Percentiles rank a stretch among this genome's conserved stretches.
phyloP scores from a whole-genome alignment of 2,329 filamentous ascomycete genomes.

The Botrytis deweyae region DNA sequence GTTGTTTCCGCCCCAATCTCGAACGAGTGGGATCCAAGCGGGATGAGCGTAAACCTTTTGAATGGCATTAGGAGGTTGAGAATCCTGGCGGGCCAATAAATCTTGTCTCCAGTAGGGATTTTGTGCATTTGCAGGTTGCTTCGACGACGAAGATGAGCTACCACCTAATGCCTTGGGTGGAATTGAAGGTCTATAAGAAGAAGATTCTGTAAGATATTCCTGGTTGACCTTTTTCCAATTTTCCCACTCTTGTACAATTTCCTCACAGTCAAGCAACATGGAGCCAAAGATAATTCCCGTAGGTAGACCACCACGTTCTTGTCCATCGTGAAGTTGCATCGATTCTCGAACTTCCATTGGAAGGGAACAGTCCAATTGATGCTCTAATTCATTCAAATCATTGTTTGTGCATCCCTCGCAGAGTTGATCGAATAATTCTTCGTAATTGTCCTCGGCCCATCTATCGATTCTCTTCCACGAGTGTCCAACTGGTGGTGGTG shows the following conservation, averaged over 20 bases:
- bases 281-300: conserved; percentile 90
- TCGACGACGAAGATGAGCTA: conserved; percentile 65
- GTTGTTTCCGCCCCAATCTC: conserved; percentile 99
- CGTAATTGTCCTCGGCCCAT: conserved; percentile 94
- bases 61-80: conserved; percentile 79
- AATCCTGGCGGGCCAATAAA: conserved; percentile 80
- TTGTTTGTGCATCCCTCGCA: conserved; percentile 90
- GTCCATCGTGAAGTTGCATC: conserved; percentile 87
- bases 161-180: conserved; percentile 72
- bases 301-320: conserved; percentile 86
- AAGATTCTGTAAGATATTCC: conserved; percentile 66
- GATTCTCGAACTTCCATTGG: conserved; percentile 94
- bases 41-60: conserved; percentile 93
- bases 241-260: conserved; percentile 96
- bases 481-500: conserved; percentile 81
- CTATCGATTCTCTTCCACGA: conserved; percentile 93
- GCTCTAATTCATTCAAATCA: conserved; percentile 94
- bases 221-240: conserved; percentile 95
- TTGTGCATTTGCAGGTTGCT: conserved; percentile 53
- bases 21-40: conserved; percentile 91
- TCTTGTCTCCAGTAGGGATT: conserved; percentile 78
- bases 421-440: conserved; percentile 89
- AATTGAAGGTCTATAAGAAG: conserved; percentile 57
- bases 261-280: conserved; percentile 97
- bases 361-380: conserved; percentile 90